Conservation (phyloP, 2,329 filamentous ascomycete genomes). For the Pezicula rhizophila region DNA sequence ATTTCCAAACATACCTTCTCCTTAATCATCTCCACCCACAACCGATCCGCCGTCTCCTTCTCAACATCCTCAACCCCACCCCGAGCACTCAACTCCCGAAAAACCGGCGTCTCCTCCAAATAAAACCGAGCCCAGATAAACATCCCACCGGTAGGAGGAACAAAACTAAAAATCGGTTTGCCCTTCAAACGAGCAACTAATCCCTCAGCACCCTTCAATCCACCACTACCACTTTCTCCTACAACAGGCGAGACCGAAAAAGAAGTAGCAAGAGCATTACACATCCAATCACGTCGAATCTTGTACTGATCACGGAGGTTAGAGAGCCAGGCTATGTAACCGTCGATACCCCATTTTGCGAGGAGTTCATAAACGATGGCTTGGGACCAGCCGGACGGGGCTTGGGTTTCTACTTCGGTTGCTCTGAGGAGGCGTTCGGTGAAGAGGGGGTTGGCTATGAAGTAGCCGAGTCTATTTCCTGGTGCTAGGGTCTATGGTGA, state of each 20-base stretch:
- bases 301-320: neutral
- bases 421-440: conserved; percentile 25
- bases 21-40: neutral
- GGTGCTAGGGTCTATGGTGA: neutral
- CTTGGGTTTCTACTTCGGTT: conserved; percentile 1
- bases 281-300: neutral
- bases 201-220: no score
- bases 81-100: neutral
- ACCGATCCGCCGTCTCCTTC: neutral
- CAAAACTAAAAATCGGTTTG: conserved; percentile 25
- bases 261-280: neutral
- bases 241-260: no score
- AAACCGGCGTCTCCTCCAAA: conserved; percentile 14
- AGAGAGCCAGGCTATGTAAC: neutral
- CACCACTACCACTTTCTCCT: no score
- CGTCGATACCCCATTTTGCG: neutral
- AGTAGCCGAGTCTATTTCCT: conserved; percentile 3
- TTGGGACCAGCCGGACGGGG: neutral
- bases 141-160: conserved; percentile 27
- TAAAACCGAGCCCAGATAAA: conserved; percentile 29
- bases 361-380: neutral
- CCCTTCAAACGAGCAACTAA: conserved; percentile 9
- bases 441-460: conserved; percentile 24
- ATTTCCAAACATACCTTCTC: conserved; percentile 1
- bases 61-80: neutral